Evolutionary conservation across 768 basidiomycete genomes (phyloP), one percentile per base, ranked within the genome.

Genomic region (Hysterangium stoloniferum): DNA sequence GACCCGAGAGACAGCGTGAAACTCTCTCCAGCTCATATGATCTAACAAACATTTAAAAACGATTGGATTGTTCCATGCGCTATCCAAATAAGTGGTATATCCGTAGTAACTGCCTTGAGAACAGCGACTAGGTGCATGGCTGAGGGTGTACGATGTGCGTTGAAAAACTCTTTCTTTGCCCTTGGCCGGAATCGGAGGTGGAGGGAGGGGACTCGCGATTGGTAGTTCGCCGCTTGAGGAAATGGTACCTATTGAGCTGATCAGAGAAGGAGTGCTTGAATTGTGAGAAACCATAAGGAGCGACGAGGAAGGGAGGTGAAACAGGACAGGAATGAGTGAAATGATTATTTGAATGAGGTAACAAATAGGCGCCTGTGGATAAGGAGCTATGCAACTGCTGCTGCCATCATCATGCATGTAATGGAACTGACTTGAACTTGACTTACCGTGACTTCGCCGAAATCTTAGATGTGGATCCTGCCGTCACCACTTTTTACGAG

Each of bases 1-100:
- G 7, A 70, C 67, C 34, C 62, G 59, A 20, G 64, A 60, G 47
- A 77, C 62, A 17, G 68, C 60, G 36, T 65, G 62, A 53, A 77
- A 68, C 58, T 74, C 71, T 25, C 49, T 53, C 69, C 73, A 76
- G 15, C 54, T n/a, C 2, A 64, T 20, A 28, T 56, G 58, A 22
- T 31, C 56, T 35, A 75, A 59, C 3, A 77, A 44, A 9, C 47
- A 40, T 17, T 58, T 46, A 17, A 77, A 61, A 17, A 72, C 53
- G 1, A 57, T 56, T 7, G 73, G 70, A 6, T 69, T 58, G 60
- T 0, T 67, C 53, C 11, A 56, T 46, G 19, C 59, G 51, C 44
- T 64, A 54, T 19, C 64, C 12, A 44, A 50, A 32, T 24, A 22
- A 31, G 24, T 32, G 22, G 38, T 54, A 47, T 33, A 17, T 15